Base-by-base conservation (phyloP, 495 filamentous ascomycete genomes). In the Tuber borchii region DNA sequence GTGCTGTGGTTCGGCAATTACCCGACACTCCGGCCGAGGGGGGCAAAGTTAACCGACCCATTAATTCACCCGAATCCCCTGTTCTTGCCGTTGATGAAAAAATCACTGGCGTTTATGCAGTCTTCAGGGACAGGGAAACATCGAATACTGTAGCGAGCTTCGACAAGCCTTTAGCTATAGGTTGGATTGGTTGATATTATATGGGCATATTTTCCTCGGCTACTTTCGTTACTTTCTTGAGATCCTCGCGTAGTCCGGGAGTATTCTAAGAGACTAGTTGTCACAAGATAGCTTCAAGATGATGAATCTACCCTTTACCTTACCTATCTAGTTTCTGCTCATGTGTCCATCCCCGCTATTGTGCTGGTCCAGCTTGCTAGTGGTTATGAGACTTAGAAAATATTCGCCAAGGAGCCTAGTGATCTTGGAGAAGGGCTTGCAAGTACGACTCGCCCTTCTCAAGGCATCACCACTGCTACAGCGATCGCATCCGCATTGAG, bases 81-180 rank as follows among this genome's bases (percentile, higher is more conserved):
- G 37, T 90, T 82, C 90, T 95, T 31, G 94, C 93, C 34, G 93
- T 93, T 6, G 90, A 89, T 4, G 94, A 97, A 69, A 89, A 88
- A 51, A 87, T 87, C 48, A 94, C 93, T 12, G 89, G 86, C 74
- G 87, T 99, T 65, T 98, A 97, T 86, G 93, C 90, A 71, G 92
- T 99, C 74, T 97, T 97, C 78, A 96, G 69, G 95, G 95, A 22
- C 96, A 99, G 83, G 95, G 95, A 72, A 99, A 98, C 84, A 97
- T 98, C 76, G 96, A 98, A 84, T 99, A 98, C 85, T 99, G 97
- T 83, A 94, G 97, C 73, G 95, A 99, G 85, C 88, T 99, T 56
- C 90, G 95, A 51, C 91, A 95, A 84, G 87, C 98, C 44, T 96
- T 94, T 86, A 89, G 87, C 69, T 37, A n/a, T n/a, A n/a, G 96